These are phyloP conservation scores for Tetrahymena borealis DNA, from an alignment of 73 alveolate species.

Conservation along the genomic window DNA sequence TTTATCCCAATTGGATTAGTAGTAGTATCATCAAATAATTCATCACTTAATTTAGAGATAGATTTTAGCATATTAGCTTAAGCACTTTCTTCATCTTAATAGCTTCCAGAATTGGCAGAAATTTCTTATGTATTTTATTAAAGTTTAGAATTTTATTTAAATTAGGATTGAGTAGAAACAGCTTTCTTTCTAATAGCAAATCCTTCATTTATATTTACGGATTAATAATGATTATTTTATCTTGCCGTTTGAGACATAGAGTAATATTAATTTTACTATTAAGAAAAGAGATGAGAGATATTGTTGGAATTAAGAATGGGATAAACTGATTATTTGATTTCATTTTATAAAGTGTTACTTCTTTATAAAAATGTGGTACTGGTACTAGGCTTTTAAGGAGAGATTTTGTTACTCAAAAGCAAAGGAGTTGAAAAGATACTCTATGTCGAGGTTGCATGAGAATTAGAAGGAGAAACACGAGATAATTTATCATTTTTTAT, in stretches of 20 bases:
- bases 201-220: neutral
- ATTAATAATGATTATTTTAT: no score
- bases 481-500: neutral
- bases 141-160: neutral
- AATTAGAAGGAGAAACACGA: neutral
- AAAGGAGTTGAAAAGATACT: neutral
- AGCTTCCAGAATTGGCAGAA: neutral
- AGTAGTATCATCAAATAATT: neutral
- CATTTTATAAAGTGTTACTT: no score
- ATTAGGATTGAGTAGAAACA: neutral
- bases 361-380: no score
- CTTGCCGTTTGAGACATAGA: no score
- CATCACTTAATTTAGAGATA: neutral
- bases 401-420: neutral
- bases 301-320: no score
- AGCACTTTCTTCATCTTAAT: neutral
- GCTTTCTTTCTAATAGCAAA: neutral
- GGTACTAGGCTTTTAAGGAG: no score
- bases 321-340: no score
- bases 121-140: neutral
- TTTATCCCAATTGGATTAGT: neutral
- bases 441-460: neutral
- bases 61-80: neutral
- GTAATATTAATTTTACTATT: no score
- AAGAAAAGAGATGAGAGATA: no score